These are phyloP conservation scores for Dendrobium officinale DNA, from an alignment of 106 monocot genomes.

Conservation along the genomic window DNA sequence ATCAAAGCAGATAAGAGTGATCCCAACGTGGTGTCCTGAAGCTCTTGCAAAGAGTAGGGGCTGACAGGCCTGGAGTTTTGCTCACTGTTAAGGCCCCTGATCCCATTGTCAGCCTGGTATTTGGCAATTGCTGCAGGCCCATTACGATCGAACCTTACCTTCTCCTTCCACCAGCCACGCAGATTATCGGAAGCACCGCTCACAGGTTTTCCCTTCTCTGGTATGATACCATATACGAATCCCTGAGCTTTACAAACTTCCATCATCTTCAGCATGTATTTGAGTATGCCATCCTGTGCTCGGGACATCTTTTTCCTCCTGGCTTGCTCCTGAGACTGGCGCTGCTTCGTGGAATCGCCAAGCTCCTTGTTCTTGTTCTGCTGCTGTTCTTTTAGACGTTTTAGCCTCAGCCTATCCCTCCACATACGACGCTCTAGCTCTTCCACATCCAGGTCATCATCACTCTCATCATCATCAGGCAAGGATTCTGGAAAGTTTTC, in stretches of 20 bases:
- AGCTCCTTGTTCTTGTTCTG: conserved; percentile 3
- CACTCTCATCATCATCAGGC: conserved; percentile 12
- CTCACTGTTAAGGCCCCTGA: conserved; percentile 5
- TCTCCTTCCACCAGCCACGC: conserved; percentile 25
- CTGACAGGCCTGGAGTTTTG: conserved; percentile 13
- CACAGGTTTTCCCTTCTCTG: conserved; percentile 25
- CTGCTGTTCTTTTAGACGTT: conserved; percentile 13
- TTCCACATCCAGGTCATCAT: conserved; percentile 19
- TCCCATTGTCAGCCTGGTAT: conserved; percentile 19
- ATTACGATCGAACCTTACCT: conserved; percentile 23
- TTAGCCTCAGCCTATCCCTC: conserved; percentile 16
- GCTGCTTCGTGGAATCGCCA: conserved; percentile 6
- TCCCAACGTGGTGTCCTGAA: conserved; percentile 23
- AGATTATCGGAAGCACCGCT: conserved; percentile 24
- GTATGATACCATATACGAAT: conserved; percentile 24
- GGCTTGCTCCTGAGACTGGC: conserved; percentile 18
- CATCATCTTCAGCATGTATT: conserved; percentile 35
- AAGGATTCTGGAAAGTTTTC: conserved; percentile 11
- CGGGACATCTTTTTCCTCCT: conserved; percentile 27
- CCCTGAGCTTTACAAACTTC: conserved; percentile 28
- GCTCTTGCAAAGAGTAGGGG: conserved; percentile 17
- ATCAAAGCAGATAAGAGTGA: conserved; percentile 21
- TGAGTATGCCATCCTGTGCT: conserved; percentile 27
- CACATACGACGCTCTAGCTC: conserved; percentile 23
- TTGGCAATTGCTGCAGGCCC: conserved; percentile 16